These are phyloP conservation scores for Penicillium egyptiacum DNA, from an alignment of 495 filamentous ascomycete species.

Conservation along the genomic window DNA sequence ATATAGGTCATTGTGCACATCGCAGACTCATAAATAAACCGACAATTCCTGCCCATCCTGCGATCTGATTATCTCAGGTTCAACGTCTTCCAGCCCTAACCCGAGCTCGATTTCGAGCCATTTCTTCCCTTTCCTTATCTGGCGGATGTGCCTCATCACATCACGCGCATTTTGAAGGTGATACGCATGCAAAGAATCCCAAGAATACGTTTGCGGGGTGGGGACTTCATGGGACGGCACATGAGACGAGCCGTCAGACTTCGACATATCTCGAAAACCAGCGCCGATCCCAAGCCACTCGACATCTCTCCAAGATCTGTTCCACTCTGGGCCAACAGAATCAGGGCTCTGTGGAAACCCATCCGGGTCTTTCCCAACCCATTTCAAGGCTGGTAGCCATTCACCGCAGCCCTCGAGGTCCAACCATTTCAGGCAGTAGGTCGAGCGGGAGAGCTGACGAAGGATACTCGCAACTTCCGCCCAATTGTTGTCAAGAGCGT, in stretches of 20 bases:
- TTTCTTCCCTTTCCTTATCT: slow-evolving; percentile 35
- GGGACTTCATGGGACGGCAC: neutral
- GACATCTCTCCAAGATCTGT: slow-evolving; percentile 50
- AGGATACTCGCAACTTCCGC: slow-evolving; percentile 67
- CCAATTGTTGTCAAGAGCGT: slow-evolving; percentile 60
- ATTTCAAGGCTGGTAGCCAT: slow-evolving; percentile 67
- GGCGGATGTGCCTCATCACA: slow-evolving; percentile 31
- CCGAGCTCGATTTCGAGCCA: slow-evolving; percentile 33
- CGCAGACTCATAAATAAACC: slow-evolving; percentile 3
- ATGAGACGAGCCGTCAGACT: slow-evolving; percentile 13
- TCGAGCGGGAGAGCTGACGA: slow-evolving; percentile 61
- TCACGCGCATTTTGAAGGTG: slow-evolving; percentile 23
- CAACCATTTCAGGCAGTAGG: slow-evolving; percentile 74
- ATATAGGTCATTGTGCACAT: neutral
- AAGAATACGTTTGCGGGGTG: neutral
- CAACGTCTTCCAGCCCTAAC: slow-evolving; percentile 30
- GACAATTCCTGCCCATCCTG: slow-evolving; percentile 22
- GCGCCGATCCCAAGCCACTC: slow-evolving; percentile 51
- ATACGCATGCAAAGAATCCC: slow-evolving; percentile 15
- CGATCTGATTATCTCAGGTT: slow-evolving; percentile 20
- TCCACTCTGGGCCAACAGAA: slow-evolving; percentile 50
- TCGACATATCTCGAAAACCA: slow-evolving; percentile 36
- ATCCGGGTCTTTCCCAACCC: slow-evolving; percentile 35
- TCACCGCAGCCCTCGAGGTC: slow-evolving; percentile 75
- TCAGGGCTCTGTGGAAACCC: slow-evolving; percentile 25